Percentiles rank a stretch among this genome's conserved stretches.
Evolutionary conservation across 306 rosid species (phyloP).

Genomic region (Lagenaria siceraria): DNA sequence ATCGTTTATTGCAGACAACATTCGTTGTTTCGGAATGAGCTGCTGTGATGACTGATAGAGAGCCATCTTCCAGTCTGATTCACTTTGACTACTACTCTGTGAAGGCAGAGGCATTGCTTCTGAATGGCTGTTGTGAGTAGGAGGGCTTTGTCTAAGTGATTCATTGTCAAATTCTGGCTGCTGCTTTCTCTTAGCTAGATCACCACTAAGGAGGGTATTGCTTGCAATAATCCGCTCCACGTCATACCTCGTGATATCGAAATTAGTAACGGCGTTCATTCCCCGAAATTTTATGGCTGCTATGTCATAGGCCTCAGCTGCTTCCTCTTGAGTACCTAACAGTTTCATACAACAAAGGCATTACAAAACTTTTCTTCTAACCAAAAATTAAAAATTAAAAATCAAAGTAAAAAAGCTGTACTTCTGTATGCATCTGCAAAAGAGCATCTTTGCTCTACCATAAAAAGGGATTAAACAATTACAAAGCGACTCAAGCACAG

Average conservation of each 20-base stretch:
- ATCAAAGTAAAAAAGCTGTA: background rate
- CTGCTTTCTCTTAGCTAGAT: constrained; percentile 37
- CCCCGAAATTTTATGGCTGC: constrained; percentile 90
- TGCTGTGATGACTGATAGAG: constrained; percentile 38
- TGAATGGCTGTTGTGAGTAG: background rate
- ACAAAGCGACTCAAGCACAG: background rate
- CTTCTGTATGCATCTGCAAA: background rate
- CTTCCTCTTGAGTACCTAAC: constrained; percentile 91
- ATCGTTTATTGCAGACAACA: background rate
- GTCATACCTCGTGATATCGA: constrained; percentile 70
- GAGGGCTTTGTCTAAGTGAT: constrained; percentile 18
- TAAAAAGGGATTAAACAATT: background rate
- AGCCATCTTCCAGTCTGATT: constrained; percentile 46
- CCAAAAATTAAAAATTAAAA: background rate
- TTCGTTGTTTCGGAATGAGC: background rate
- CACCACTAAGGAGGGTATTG: constrained; percentile 59
- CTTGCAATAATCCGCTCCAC: constrained; percentile 75
- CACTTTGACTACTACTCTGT: constrained; percentile 25
- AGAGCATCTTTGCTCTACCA: constrained; percentile 1
- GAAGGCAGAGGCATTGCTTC: constrained; percentile 12
- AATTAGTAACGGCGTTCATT: constrained; percentile 74
- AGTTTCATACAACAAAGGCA: background rate
- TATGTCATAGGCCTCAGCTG: constrained; percentile 86
- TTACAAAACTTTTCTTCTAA: constrained; percentile 5
- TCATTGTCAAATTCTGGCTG: constrained; percentile 18